Evolutionary conservation across 768 basidiomycete genomes (phyloP).

Genomic region (Kwoniella europaea): DNA sequence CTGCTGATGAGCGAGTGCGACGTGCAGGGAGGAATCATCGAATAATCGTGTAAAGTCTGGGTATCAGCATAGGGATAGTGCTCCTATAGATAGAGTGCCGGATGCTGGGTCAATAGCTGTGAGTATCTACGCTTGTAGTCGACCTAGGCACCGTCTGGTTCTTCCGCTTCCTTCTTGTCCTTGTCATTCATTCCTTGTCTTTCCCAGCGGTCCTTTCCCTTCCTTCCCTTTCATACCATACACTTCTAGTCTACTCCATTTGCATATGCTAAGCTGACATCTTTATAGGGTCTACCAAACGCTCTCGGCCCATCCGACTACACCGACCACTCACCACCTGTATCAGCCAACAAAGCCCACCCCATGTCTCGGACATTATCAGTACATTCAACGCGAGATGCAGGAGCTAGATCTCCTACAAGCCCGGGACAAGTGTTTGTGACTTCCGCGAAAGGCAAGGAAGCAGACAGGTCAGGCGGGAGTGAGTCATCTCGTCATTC

Average conservation of each 20-base stretch:
- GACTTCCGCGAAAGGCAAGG: background rate
- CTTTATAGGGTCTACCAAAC: conserved; percentile 39
- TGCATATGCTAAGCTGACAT: background rate
- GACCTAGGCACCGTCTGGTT: too few species aligned
- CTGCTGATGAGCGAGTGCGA: too few species aligned
- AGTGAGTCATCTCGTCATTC: background rate
- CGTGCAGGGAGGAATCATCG: conserved; percentile 66
- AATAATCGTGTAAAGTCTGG: conserved; percentile 86
- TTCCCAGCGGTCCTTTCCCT: too few species aligned
- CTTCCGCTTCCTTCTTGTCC: too few species aligned
- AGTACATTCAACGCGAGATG: background rate
- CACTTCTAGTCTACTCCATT: background rate
- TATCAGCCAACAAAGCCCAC: conserved; percentile 2
- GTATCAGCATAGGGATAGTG: conserved; percentile 63
- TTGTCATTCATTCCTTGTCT: too few species aligned
- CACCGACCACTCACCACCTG: conserved; percentile 15
- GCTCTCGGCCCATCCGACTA: conserved; percentile 34
- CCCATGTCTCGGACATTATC: background rate
- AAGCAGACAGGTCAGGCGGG: background rate
- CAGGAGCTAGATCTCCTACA: background rate
- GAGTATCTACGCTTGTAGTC: conserved; percentile 9
- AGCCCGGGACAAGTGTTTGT: background rate
- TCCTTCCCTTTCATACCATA: background rate
- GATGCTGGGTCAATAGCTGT: conserved; percentile 63
- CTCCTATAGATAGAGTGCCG: conserved; percentile 77